phyloP scores from a whole-genome alignment of 148 eudicot genomes.

The Selenicereus undatus region DNA sequence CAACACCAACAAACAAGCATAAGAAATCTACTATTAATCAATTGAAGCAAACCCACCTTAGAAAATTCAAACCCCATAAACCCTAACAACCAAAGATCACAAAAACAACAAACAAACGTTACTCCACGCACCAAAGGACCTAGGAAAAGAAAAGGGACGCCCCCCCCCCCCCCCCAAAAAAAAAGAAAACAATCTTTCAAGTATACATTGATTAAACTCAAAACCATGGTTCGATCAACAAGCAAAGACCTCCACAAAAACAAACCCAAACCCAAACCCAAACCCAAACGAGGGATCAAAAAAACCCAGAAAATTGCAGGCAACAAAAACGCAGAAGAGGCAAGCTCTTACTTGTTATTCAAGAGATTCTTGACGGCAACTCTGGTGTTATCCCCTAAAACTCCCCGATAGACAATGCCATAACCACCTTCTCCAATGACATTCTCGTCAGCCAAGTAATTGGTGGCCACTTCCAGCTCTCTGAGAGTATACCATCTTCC shows the following conservation, averaged over 20 bases:
- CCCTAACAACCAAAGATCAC: neutral
- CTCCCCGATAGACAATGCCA: slow-evolving; percentile 84
- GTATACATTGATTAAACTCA: neutral
- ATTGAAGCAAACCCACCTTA: slow-evolving; percentile 12
- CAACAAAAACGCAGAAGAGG: neutral
- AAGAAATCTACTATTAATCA: neutral
- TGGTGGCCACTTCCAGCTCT: slow-evolving; percentile 77
- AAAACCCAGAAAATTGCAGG: neutral
- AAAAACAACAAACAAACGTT: neutral
- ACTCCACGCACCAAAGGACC: neutral
- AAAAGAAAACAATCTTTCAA: slow-evolving; percentile 18
- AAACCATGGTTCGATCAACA: neutral
- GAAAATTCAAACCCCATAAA: neutral
- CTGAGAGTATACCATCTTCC: slow-evolving; percentile 85
- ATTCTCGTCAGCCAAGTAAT: slow-evolving; percentile 69
- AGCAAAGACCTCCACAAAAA: neutral
- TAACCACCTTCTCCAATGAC: slow-evolving; percentile 98
- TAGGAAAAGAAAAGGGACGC: neutral
- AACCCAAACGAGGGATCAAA: slow-evolving; percentile 10
- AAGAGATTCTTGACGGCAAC: slow-evolving; percentile 84
- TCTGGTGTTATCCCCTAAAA: slow-evolving; percentile 66
- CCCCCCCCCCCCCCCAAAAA: too few species aligned
- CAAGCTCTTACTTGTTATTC: slow-evolving; percentile 62
- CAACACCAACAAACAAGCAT: slow-evolving; percentile 4
- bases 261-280: neutral